Percentiles rank a stretch among this genome's conserved stretches.
Evolutionary conservation across 2,329 filamentous ascomycete species (phyloP).

Genomic region (Cadophora luteo-olivacea): DNA sequence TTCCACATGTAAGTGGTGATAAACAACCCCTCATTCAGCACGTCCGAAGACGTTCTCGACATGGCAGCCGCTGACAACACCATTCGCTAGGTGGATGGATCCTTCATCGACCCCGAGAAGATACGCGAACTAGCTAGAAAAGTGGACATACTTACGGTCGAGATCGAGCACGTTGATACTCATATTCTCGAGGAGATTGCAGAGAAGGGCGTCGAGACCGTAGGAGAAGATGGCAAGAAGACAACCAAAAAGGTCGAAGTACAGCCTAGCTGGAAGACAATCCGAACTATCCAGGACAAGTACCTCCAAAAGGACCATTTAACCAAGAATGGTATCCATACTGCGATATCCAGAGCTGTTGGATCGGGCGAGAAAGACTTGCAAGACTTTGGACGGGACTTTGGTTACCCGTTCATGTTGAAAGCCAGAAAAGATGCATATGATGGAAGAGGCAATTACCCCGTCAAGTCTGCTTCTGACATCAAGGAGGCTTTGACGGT

Average conservation of each 20-base stretch:
- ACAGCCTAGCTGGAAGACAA: conserved; percentile 84
- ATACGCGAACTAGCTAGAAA: conserved; percentile 79
- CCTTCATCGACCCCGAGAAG: conserved; percentile 82
- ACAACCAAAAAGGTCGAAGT: conserved; percentile 61
- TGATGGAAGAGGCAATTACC: conserved; percentile 83
- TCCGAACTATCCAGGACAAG: conserved; percentile 93
- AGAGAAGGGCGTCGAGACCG: conserved; percentile 64
- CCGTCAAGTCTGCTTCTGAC: conserved; percentile 63
- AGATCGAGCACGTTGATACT: conserved; percentile 97
- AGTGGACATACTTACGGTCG: conserved; percentile 86
- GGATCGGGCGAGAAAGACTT: conserved; percentile 63
- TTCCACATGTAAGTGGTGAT: conserved; percentile 65
- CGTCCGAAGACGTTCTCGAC: not conserved
- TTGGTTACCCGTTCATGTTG: conserved; percentile 89
- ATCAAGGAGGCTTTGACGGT: conserved; percentile 71
- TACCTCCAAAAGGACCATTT: conserved; percentile 88
- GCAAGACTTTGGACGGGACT: conserved; percentile 63
- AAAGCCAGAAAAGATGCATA: conserved; percentile 92
- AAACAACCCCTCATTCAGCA: conserved; percentile 41
- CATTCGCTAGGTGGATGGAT: conserved; percentile 56
- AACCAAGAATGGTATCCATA: conserved; percentile 68
- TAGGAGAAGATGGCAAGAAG: conserved; percentile 47
- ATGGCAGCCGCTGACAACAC: not conserved
- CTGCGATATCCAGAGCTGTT: conserved; percentile 70
- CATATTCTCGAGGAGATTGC: conserved; percentile 84